phyloP scores from a whole-genome alignment of 202 grass and related monocot genomes.

The Schoenoplectus tabernaemontani region DNA sequence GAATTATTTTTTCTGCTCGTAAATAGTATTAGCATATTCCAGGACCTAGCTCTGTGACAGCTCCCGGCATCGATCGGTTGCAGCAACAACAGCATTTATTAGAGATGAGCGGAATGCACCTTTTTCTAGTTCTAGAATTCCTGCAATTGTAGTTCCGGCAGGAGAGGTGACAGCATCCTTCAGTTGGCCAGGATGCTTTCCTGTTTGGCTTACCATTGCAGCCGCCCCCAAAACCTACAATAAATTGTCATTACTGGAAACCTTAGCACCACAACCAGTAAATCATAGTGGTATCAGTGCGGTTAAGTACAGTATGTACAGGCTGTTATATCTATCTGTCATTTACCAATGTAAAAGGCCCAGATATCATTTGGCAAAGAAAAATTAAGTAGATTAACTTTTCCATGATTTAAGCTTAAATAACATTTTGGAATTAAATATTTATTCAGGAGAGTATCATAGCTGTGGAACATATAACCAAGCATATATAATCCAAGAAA shows the following conservation, averaged over 20 bases:
- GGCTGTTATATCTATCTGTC: background rate
- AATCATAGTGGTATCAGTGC: background rate
- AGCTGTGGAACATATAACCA: background rate
- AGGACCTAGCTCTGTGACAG: slow-evolving; percentile 41
- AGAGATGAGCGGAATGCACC: slow-evolving; percentile 65
- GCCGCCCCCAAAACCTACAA: slow-evolving; percentile 78
- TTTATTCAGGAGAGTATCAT: background rate
- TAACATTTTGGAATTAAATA: background rate
- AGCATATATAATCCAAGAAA: background rate
- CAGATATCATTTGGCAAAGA: background rate
- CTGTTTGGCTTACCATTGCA: slow-evolving; percentile 80
- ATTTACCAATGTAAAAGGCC: background rate
- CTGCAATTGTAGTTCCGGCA: slow-evolving; percentile 88
- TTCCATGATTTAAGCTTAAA: background rate
- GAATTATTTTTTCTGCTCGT: background rate
- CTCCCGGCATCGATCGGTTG: slow-evolving; percentile 67
- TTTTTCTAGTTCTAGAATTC: slow-evolving; percentile 78
- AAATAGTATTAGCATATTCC: background rate
- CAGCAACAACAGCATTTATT: slow-evolving; percentile 88
- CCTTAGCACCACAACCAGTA: background rate
- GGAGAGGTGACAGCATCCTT: slow-evolving; percentile 96
- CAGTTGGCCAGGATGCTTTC: slow-evolving; percentile 82
- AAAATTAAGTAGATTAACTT: background rate
- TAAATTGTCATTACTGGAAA: background rate
- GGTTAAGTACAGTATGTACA: background rate